Evolutionary conservation across 2,329 filamentous ascomycete genomes (phyloP).

Genomic region (Huntiella abstrusa): DNA sequence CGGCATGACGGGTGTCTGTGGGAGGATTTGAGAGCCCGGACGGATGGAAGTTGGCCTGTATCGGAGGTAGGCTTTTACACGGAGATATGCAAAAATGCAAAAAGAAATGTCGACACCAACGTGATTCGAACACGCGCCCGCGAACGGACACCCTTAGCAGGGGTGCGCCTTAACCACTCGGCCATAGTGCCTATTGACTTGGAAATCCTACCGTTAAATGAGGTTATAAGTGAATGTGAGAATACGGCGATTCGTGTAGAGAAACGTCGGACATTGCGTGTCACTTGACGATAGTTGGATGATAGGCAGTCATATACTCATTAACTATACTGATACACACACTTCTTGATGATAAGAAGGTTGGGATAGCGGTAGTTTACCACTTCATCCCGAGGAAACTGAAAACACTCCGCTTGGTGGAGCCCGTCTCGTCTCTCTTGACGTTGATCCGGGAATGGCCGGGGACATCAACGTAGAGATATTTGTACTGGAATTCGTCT

Average conservation of each 20-base stretch:
- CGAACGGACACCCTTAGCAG: slow-evolving; percentile 11
- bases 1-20: neutral
- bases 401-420: slow-evolving; percentile 22
- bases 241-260: neutral
- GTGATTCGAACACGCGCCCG: slow-evolving; percentile 11
- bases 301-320: neutral
- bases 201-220: neutral
- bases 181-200: slow-evolving; percentile 5
- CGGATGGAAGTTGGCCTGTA: too few species aligned
- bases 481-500: slow-evolving; percentile 56
- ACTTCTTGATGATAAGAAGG: neutral
- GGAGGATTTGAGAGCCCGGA: neutral
- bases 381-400: slow-evolving; percentile 46
- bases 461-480: slow-evolving; percentile 62
- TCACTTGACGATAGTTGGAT: too few species aligned
- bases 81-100: neutral
- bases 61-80: too few species aligned
- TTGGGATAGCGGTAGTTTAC: slow-evolving; percentile 14
- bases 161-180: slow-evolving; percentile 11
- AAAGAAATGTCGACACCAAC: slow-evolving; percentile 8
- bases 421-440: slow-evolving; percentile 31
- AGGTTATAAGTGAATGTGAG: neutral
- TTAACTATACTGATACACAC: neutral
- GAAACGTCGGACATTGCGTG: neutral
- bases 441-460: slow-evolving; percentile 49